These are phyloP conservation scores for Coelastrella sp. DNA, from an alignment of 139 green algal genomes.

Conservation along the genomic window DNA sequence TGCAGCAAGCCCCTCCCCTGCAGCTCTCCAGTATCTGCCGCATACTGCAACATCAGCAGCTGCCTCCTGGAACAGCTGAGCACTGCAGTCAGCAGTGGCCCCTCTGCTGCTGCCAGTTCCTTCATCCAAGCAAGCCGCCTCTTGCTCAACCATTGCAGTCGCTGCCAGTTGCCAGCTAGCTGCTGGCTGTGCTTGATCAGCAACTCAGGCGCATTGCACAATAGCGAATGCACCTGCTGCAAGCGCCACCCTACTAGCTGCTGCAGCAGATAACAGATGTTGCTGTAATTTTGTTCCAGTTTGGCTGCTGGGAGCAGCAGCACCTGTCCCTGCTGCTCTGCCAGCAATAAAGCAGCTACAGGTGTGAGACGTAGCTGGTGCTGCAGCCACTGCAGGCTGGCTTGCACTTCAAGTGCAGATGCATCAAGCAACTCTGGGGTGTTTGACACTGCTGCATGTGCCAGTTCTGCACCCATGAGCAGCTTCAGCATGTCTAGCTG, in stretches of 20 bases:
- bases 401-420: background rate
- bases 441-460: background rate
- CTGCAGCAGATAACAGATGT: conserved; percentile 14
- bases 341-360: conserved; percentile 33
- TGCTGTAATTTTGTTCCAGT: background rate
- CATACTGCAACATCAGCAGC: conserved; percentile 42
- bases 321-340: background rate
- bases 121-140: background rate
- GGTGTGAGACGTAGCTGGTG: conserved; percentile 21
- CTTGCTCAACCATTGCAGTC: background rate
- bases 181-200: background rate
- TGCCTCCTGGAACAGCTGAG: background rate
- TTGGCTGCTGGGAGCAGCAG: conserved; percentile 5
- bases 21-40: conserved; percentile 19
- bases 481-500: background rate
- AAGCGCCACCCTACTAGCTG: conserved; percentile 34
- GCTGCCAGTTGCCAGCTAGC: background rate
- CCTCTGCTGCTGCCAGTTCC: background rate
- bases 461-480: conserved; percentile 26
- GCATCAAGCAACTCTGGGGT: conserved; percentile 29
- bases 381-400: conserved; percentile 17
- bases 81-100: background rate
- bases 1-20: background rate
- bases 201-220: conserved; percentile 27
- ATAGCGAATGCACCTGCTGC: conserved; percentile 3